Evolutionary conservation across 108 stramenopile species (phyloP), one percentile per base, ranked within the genome.

Genomic region (Nitzschia sp.): DNA sequence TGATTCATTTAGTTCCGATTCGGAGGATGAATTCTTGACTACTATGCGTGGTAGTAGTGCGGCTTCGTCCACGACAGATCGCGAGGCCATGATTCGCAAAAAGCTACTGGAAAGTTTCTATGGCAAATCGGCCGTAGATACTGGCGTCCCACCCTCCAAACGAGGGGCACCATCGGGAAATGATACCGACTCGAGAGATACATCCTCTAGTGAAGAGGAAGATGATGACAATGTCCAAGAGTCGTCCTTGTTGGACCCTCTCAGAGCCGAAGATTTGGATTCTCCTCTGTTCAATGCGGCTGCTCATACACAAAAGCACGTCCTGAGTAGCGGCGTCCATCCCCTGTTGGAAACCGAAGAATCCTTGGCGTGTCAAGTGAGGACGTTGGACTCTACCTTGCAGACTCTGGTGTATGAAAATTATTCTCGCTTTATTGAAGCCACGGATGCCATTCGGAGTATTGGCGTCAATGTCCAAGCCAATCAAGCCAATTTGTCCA

Each of bases 361-460:
- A 70, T 66, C 68, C 0, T 62, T 95, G 46, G 82, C 94, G 11
- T 68, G 86, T 30, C 87, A 90, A 64, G 88, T 95, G 28, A 81
- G 94, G 25, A 86, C 84, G 0, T 78, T 99, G 17, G 98, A 98
- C 76, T 87, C 92, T 48, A 91, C 96, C 29, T 95, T 98, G 97
- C 99, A 99, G 76, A 97, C 95, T 28, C 76, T 99, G 53, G 99
- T 99, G 26, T 99, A 99, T 71, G 99, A 98, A 66, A 99, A 99
- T 80, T 99, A 99, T 85, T 91, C 90, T 74, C 97, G 98, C 63
- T 99, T 99, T 75, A 98, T 99, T 63, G 87, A 86, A 63, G 99
- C 98, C 30, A 98, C 99, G 2, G 98, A 98, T 74, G 98, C 98
- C 45, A 96, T 99, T 63, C 85, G 92, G 47, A 75, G 56, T 21